These are phyloP conservation scores for Blastobotrys chiropterorum DNA, from an alignment of 805 yeast species.

Conservation along the genomic window DNA sequence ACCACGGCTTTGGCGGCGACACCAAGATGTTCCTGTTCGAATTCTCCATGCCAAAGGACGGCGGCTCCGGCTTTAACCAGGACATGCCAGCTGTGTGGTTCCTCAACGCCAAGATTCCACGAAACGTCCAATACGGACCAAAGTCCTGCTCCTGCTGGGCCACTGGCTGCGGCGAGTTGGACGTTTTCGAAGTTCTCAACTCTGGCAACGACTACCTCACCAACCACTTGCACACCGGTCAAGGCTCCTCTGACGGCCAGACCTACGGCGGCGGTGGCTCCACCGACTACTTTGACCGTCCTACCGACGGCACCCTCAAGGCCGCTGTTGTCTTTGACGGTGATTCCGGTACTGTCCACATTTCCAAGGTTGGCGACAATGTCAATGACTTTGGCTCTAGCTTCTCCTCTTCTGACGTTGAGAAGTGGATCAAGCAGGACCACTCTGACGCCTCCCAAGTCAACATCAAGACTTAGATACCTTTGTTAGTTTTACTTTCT, in stretches of 20 bases:
- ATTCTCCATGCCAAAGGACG: constrained; percentile 72
- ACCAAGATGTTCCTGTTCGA: constrained; percentile 86
- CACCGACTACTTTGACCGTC: constrained; percentile 82
- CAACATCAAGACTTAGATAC: background rate
- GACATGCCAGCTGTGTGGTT: constrained; percentile 99
- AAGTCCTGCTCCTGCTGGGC: constrained; percentile 90
- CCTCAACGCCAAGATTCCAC: constrained; percentile 91
- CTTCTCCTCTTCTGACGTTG: constrained; percentile 2
- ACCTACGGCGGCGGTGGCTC: constrained; percentile 70
- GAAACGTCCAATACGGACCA: constrained; percentile 90
- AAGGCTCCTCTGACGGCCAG: constrained; percentile 47
- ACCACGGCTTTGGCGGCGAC: constrained; percentile 86
- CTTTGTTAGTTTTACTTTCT: background rate
- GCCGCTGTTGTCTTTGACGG: constrained; percentile 81
- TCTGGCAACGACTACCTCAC: constrained; percentile 65
- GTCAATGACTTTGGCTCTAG: constrained; percentile 4
- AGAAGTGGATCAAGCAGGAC: background rate
- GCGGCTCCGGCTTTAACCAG: constrained; percentile 42
- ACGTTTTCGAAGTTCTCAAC: constrained; percentile 81
- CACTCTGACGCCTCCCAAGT: background rate
- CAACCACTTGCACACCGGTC: constrained; percentile 73
- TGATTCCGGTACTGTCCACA: constrained; percentile 15
- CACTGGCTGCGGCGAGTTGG: constrained; percentile 97
- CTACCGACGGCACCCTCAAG: constrained; percentile 67
- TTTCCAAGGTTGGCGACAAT: constrained; percentile 4